These are phyloP conservation scores for Athelia sp. DNA, from an alignment of 1,284 basidiomycete species.

Conservation along the genomic window DNA sequence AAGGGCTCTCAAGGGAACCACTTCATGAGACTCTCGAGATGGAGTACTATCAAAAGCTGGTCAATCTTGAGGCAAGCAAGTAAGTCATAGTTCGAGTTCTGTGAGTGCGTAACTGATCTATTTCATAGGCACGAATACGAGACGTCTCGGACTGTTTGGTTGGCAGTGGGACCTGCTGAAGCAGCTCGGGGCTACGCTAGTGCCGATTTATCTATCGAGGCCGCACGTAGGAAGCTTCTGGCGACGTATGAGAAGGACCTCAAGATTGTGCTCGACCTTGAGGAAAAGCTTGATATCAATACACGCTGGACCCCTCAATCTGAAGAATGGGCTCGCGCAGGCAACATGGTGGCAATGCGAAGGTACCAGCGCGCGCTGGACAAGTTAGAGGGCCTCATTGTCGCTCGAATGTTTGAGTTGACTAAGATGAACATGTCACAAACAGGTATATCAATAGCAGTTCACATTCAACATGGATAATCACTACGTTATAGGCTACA, in stretches of 20 bases:
- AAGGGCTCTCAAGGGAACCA: neutral
- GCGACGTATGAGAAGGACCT: slow-evolving; percentile 2
- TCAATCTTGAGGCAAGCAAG: neutral
- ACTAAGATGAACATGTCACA: slow-evolving; percentile 2
- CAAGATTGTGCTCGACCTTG: neutral
- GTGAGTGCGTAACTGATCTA: too few relatives aligned
- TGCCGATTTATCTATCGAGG: too few relatives aligned
- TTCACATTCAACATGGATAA: neutral
- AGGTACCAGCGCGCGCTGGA: neutral
- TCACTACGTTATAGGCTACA: slow-evolving; percentile 18
- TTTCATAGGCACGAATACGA: too few relatives aligned
- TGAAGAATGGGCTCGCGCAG: neutral
- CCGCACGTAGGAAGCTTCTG: slow-evolving; percentile 2
- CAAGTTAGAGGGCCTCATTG: slow-evolving; percentile 1
- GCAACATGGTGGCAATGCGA: neutral
- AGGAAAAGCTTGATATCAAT: neutral
- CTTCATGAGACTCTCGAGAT: slow-evolving; percentile 2
- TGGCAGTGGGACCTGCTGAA: too few relatives aligned
- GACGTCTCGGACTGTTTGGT: too few relatives aligned
- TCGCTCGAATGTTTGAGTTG: neutral
- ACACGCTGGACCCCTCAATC: neutral
- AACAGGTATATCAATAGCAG: neutral
- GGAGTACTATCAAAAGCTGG: slow-evolving; percentile 3
- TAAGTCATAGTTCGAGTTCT: neutral
- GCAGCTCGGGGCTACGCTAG: too few relatives aligned